A percentile compares a stretch with the other conserved stretches of the same genome.
Evolutionary conservation across 495 filamentous ascomycete genomes (phyloP).

Genomic region (Rhizodiscina lignyota): DNA sequence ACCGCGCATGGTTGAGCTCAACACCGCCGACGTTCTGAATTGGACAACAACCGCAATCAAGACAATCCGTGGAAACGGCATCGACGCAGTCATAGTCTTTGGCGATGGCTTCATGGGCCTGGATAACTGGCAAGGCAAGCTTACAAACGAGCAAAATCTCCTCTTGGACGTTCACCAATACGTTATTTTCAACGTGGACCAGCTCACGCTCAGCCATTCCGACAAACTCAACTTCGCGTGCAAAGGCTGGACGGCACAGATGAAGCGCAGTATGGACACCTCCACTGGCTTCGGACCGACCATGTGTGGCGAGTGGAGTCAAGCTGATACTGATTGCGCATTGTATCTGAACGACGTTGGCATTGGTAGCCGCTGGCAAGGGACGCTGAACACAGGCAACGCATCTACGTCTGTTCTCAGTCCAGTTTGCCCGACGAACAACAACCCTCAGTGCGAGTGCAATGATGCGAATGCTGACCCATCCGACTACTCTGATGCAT

Average conservation of each 20-base stretch:
- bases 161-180: slow-evolving; percentile 79
- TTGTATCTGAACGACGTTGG: slow-evolving; percentile 79
- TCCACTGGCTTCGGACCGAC: slow-evolving; percentile 83
- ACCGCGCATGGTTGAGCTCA: slow-evolving; percentile 28
- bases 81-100: slow-evolving; percentile 32
- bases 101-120: slow-evolving; percentile 61
- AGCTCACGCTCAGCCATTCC: slow-evolving; percentile 34
- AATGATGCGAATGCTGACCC: slow-evolving; percentile 56
- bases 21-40: slow-evolving; percentile 15
- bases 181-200: slow-evolving; percentile 47
- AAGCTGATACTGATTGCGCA: slow-evolving; percentile 95
- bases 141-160: slow-evolving; percentile 26
- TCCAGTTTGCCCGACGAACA: slow-evolving; percentile 52
- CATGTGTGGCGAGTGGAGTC: slow-evolving; percentile 94
- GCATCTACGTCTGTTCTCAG: slow-evolving; percentile 34
- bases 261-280: slow-evolving; percentile 47
- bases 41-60: slow-evolving; percentile 21
- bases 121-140: slow-evolving; percentile 25
- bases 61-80: slow-evolving; percentile 19
- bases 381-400: slow-evolving; percentile 49
- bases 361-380: slow-evolving; percentile 79
- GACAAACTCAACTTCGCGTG: slow-evolving; percentile 79
- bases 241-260: slow-evolving; percentile 67
- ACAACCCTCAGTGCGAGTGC: slow-evolving; percentile 47
- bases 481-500: slow-evolving; percentile 45